phyloP scores from a whole-genome alignment of 2,329 filamentous ascomycete genomes.

The Xylaria sp. region DNA sequence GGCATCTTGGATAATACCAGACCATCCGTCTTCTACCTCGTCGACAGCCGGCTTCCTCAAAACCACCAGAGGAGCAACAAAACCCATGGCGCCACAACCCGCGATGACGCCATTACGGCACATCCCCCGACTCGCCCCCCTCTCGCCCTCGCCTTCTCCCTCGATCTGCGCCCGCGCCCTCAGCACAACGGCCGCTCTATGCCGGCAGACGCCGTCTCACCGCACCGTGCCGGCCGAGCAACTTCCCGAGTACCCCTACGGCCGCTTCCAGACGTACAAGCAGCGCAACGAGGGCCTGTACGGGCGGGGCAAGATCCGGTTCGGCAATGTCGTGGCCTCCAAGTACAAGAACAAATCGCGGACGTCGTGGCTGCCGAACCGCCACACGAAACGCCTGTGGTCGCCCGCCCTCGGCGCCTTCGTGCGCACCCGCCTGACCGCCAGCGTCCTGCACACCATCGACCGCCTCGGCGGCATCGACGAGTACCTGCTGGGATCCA shows the following conservation, averaged over 20 bases:
- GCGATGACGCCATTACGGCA: constrained; percentile 28
- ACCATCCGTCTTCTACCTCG: neutral
- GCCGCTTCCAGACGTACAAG: constrained; percentile 77
- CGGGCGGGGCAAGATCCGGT: constrained; percentile 76
- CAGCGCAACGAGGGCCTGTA: constrained; percentile 82
- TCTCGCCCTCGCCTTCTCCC: neutral
- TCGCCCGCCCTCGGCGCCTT: constrained; percentile 69
- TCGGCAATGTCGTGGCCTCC: constrained; percentile 80
- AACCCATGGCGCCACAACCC: constrained; percentile 13
- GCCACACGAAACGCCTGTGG: constrained; percentile 75
- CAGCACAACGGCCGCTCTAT: constrained; percentile 40
- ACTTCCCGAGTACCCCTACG: constrained; percentile 77
- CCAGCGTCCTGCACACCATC: constrained; percentile 77
- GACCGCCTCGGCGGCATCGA: constrained; percentile 90
- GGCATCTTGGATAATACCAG: neutral
- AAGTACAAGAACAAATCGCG: constrained; percentile 76
- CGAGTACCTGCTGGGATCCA: constrained; percentile 87
- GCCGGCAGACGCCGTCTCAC: constrained; percentile 48
- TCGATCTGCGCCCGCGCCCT: constrained; percentile 42
- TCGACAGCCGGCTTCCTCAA: too few relatives aligned
- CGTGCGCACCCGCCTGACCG: constrained; percentile 75
- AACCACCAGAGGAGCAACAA: neutral
- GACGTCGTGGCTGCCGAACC: constrained; percentile 80
- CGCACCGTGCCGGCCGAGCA: constrained; percentile 55
- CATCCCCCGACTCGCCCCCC: constrained; percentile 7